Conservation (phyloP, 495 filamentous ascomycete genomes). For the Aspergillus ostianus region DNA sequence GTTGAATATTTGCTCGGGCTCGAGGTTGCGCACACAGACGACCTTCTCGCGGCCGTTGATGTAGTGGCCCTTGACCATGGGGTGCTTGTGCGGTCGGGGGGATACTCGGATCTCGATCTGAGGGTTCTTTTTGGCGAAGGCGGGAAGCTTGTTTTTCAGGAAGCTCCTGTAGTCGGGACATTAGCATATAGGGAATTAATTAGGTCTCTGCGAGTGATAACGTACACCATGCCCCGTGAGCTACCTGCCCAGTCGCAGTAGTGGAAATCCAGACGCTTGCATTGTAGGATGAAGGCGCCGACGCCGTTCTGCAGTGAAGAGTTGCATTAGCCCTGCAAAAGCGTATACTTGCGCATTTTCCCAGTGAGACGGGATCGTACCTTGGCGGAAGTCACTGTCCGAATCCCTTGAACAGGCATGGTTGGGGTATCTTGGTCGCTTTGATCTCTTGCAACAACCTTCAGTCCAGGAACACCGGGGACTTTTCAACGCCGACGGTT, state of each 20-base stretch:
- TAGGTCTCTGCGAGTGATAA: conserved; percentile 10
- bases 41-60: conserved; percentile 86
- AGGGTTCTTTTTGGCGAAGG: conserved; percentile 79
- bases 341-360: neutral
- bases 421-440: conserved; percentile 26
- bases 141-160: conserved; percentile 68
- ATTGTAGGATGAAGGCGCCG: conserved; percentile 95
- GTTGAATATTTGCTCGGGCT: conserved; percentile 72
- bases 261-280: conserved; percentile 90
- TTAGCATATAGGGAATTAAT: neutral
- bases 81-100: conserved; percentile 82
- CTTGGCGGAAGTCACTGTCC: conserved; percentile 36
- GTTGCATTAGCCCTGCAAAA: conserved; percentile 8
- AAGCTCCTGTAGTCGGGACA: conserved; percentile 60
- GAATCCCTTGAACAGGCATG: conserved; percentile 70
- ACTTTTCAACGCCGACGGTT: conserved; percentile 19
- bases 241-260: conserved; percentile 95
- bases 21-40: conserved; percentile 84
- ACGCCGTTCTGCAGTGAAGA: conserved; percentile 73
- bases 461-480: conserved; percentile 11
- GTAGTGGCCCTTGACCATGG: conserved; percentile 81
- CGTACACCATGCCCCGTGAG: conserved; percentile 92
- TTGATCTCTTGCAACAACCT: conserved; percentile 7
- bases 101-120: conserved; percentile 88
- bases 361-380: conserved; percentile 23